Conservation (phyloP, 1,139 yeast genomes). For the Keqinozyma sinolaborantium region DNA sequence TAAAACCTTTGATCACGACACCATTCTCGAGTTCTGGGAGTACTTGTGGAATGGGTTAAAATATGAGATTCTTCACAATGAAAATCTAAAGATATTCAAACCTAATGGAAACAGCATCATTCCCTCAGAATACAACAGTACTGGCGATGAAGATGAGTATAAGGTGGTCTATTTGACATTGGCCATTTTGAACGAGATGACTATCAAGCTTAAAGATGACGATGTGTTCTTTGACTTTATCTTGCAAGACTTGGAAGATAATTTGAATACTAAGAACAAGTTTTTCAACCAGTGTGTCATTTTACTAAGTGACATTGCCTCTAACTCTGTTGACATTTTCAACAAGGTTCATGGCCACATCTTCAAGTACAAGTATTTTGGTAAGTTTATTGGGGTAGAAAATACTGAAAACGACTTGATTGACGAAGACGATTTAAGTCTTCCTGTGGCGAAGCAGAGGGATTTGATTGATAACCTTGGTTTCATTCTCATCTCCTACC, state of each 20-base stretch:
- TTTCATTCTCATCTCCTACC: conserved; percentile 39
- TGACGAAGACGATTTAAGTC: conserved; percentile 25
- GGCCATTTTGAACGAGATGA: conserved; percentile 41
- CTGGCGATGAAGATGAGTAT: conserved; percentile 34
- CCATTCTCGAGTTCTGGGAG: conserved; percentile 59
- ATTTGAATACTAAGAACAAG: conserved; percentile 50
- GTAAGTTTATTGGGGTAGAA: conserved; percentile 28
- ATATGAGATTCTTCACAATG: conserved; percentile 79
- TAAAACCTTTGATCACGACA: conserved; percentile 42
- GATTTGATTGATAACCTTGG: conserved; percentile 59
- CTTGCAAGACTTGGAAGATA: conserved; percentile 54
- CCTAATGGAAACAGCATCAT: conserved; percentile 22
- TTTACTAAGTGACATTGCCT: conserved; percentile 56
- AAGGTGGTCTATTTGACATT: conserved; percentile 47
- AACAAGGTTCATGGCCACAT: conserved; percentile 39
- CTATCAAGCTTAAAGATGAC: conserved; percentile 23
- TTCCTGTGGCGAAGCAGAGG: conserved; percentile 55
- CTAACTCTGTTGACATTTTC: conserved; percentile 33
- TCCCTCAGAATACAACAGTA: conserved; percentile 25
- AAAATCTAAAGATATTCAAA: conserved; percentile 25
- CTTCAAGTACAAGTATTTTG: conserved; percentile 34
- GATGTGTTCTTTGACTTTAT: conserved; percentile 35
- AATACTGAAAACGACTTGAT: conserved; percentile 7
- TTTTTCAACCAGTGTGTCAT: conserved; percentile 57
- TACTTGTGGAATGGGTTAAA: conserved; percentile 86